Conservation (phyloP, 2,329 filamentous ascomycete species). For the Xylariaceae sp. region DNA sequence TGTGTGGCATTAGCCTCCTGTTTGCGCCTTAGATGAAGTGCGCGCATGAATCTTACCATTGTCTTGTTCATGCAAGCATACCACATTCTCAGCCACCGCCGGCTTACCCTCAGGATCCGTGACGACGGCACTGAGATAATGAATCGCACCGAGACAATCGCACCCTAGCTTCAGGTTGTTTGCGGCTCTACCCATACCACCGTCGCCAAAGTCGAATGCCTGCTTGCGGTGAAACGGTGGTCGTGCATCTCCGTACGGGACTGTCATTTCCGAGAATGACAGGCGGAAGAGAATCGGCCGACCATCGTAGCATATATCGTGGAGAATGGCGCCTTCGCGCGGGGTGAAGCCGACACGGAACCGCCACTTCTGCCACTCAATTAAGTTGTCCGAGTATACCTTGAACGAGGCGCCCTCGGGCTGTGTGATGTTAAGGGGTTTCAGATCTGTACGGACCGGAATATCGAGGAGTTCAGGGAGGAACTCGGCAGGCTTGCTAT, state of each 20-base stretch:
- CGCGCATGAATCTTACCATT: constrained; percentile 36
- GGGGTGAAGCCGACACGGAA: constrained; percentile 59
- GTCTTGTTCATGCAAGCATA: constrained; percentile 66
- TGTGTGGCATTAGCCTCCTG: constrained; percentile 8
- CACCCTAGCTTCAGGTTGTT: constrained; percentile 64
- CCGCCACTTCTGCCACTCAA: constrained; percentile 44
- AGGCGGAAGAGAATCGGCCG: constrained; percentile 55
- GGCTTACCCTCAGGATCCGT: constrained; percentile 50
- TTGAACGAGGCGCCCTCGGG: constrained; percentile 37
- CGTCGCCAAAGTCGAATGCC: constrained; percentile 65
- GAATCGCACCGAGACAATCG: constrained; percentile 63
- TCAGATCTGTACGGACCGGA: constrained; percentile 48
- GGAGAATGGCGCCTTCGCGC: constrained; percentile 56
- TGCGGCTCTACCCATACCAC: constrained; percentile 56
- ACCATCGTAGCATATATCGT: constrained; percentile 57
- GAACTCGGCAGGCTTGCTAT: constrained; percentile 40
- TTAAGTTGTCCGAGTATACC: constrained; percentile 28
- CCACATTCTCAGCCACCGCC: constrained; percentile 51
- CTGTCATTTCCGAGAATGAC: constrained; percentile 56
- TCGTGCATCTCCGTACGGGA: constrained; percentile 59
- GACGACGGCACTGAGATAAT: constrained; percentile 48
- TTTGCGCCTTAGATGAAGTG: neutral
- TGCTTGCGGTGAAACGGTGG: constrained; percentile 60
- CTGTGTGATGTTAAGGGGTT: constrained; percentile 68
- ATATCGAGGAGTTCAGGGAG: constrained; percentile 46